Conservation (phyloP, 345 rosid genomes). For the Gossypium longicalyx region DNA sequence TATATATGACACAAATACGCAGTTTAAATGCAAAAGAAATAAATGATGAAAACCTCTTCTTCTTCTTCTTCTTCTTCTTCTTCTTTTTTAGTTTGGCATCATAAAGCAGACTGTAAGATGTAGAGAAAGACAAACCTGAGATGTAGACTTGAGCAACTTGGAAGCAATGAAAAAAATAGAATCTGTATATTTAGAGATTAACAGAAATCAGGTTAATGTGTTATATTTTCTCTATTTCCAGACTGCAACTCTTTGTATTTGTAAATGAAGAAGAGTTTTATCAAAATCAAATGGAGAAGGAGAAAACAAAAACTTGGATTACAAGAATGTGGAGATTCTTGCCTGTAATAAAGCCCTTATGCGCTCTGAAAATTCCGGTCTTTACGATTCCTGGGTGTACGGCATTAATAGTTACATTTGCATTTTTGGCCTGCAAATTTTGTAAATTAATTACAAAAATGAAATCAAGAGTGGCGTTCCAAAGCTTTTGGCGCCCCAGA, state of each 20-base stretch:
- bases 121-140: slow-evolving; percentile 49
- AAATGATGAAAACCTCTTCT: too few species aligned
- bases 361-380: slow-evolving; percentile 88
- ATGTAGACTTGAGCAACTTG: slow-evolving; percentile 68
- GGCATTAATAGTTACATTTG: slow-evolving; percentile 71
- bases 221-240: too few species aligned
- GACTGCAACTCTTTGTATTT: too few species aligned
- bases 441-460: neutral
- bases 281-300: too few species aligned
- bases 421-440: slow-evolving; percentile 63
- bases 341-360: slow-evolving; percentile 80
- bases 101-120: neutral
- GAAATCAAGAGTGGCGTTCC: neutral
- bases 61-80: too few species aligned
- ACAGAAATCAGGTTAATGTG: too few species aligned
- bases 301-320: neutral
- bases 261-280: too few species aligned
- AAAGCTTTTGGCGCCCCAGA: too few species aligned
- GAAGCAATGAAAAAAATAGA: slow-evolving; percentile 83
- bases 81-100: neutral
- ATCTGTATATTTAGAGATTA: slow-evolving; percentile 47
- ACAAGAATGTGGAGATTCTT: neutral
- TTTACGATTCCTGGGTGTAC: slow-evolving; percentile 94
- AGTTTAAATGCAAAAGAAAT: neutral
- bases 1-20: neutral